Evolutionary conservation across 2,329 filamentous ascomycete genomes (phyloP), one percentile per base, ranked within the genome.

Genomic region (Fusarium sulawesiense): DNA sequence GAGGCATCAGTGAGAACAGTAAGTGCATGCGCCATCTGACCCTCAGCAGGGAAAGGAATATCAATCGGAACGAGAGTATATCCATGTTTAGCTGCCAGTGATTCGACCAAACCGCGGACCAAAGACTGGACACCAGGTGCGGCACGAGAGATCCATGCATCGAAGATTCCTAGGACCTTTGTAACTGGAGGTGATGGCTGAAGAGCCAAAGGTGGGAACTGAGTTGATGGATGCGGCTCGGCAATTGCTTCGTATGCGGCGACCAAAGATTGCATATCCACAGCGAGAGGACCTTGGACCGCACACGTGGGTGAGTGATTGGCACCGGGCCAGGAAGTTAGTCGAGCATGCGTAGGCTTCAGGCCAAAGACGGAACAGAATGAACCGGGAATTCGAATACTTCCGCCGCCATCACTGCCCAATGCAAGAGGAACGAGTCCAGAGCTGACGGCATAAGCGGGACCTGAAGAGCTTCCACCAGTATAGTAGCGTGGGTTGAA

Each of bases 281-380:
- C 82, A 6, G 91, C 90, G 62, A 94, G 85, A 1, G 91, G 91
- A 0, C 92, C 92, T 14, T 87, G 82, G 2, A 92, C 90, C 18
- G 87, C 88, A 34, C 89, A 89, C 0, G 87, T 91, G 34, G 85
- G 83, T 27, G 86, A 87, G 54, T 89, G 83, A 61, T 87, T 87
- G 16, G 83, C 79, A 2, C 88, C 86, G 0, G 91, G 91, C 6
- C 83, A 82, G 50, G 80, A 83, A 66, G 91, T 92, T 2, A 94
- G 81, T 23, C 92, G 88, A 27, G 86, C 85, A 75, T 93, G 91
- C 0, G 87, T 89, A 0, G 92, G 85, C 76, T 94, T 94, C 41
- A 95, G 83, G 0, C 92, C 92, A 76, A 89, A 94, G 9, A 93
- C 82, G 13, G 91, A 91, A 75, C 92, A 94, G 76, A 90, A 93